Base-by-base conservation (phyloP, 305 asterid species). In the Fraxinus ornus region DNA sequence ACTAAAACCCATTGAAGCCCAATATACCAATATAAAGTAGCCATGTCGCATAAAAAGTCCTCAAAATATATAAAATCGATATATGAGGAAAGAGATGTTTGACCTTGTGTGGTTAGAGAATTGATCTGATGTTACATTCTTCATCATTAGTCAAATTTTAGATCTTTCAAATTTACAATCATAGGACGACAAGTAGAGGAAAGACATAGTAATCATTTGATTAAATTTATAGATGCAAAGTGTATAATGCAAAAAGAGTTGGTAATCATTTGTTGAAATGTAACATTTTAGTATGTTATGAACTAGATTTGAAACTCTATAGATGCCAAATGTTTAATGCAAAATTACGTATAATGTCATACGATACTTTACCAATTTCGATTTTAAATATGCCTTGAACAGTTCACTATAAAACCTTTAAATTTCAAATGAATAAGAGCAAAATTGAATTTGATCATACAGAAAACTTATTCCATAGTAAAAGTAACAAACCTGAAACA, bases 401-500 rank as follows among this genome's bases (percentile, higher is more conserved):
- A 21, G 15, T 60, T 21, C 30, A 22, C 5, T 21, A 60, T 19
- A 60, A 39, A 32, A 62, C 44, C 44, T 64, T 21, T 62, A 24
- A 62, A 62, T 70, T 35, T 30, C 5, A 24, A 30, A 44, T 68
- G 26, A 62, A 24, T n/a, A 44, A 76, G 39, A 44, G 9, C 33
- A 60, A 62, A 79, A 39, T 5, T 35, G 57, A 32, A 52, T 41
- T 79, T 62, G 35, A 78, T 15, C 32, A 41, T 75, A 64, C 15
- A 78, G 22, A 64, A 64, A 66, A 66, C 33, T 2, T 13, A 3
- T 7, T 24, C 74, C 36, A 3, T 66, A 12, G 36, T 33, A 22
- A 74, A 12, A 19, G 15, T 81, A 13, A 79, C 81, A 24, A 55
- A 94, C 99, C 97, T 49, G 98, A 87, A 79, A 96, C 98, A 55